Base-by-base conservation (phyloP, 1,284 basidiomycete genomes). In the Ganoderma leucocontextum region DNA sequence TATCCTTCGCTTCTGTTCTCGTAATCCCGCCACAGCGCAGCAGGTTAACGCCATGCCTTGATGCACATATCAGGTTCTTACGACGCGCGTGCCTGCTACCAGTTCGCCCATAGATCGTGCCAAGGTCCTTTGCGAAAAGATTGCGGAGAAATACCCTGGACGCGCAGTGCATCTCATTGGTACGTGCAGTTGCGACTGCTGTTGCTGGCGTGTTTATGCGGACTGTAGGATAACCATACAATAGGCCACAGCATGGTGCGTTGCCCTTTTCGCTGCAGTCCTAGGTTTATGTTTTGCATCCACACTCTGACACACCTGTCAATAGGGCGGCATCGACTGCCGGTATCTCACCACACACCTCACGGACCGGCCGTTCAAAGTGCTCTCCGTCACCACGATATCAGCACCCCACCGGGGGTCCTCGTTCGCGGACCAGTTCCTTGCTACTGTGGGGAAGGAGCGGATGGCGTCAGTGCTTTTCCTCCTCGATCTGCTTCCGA, bases 391-490 rank as follows among this genome's bases (percentile, higher is more conserved):
- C 53, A 98, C 96, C 2, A 98, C 96, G n/a, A 95, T 98, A 76
- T 91, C 95, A 25, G 94, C 95, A 0, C 96, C 96, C 4, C 96
- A 98, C 75, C 91, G 93, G 60, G 96, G 96, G 22, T 96, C 95
- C n/a, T 85, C 92, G 1, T 98, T 98, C 75, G 97, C 97, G 1
- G 94, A 97, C 78, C 94, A 95, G 78, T 92, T 99, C 75, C 89
- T 99, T 59, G 86, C 90, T 33, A 91, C 95, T 53, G 84, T 97
- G 12, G 92, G 95, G 3, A 85, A 84, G 66, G 81, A 85, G 63
- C 87, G 86, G 52, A 84, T 93, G 80, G 88, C 91, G 15, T 87
- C 87, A 2, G 85, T 92, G 25, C 82, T 91, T 38, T 84, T 86
- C 8, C 81, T 91, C 15, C 87, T 98, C 55, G 92, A 96, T 72